These are phyloP conservation scores for Magnaporthales sp. DNA, from an alignment of 2,329 filamentous ascomycete genomes.

Conservation along the genomic window DNA sequence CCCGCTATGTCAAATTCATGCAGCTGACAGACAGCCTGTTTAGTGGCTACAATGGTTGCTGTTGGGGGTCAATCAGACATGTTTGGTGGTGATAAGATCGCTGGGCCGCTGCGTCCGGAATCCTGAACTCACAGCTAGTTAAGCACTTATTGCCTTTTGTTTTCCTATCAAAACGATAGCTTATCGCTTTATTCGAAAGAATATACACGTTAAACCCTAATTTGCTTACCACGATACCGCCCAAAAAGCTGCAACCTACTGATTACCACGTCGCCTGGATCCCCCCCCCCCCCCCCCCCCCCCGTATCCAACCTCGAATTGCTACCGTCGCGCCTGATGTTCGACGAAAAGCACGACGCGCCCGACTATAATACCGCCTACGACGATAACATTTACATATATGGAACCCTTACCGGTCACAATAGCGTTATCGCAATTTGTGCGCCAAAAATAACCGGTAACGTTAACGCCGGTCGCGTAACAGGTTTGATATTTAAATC, in stretches of 20 bases:
- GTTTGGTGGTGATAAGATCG: too few relatives aligned
- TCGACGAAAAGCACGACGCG: constrained; percentile 10
- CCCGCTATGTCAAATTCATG: too few relatives aligned
- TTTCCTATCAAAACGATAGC: too few relatives aligned
- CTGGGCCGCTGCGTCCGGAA: too few relatives aligned
- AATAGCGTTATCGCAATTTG: constrained; percentile 12
- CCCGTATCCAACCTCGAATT: constrained; percentile 9
- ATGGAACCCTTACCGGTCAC: constrained; percentile 6
- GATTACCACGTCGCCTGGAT: constrained; percentile 13
- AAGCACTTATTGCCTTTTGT: too few relatives aligned
- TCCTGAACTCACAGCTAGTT: too few relatives aligned
- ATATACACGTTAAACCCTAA: too few relatives aligned
- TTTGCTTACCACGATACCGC: neutral
- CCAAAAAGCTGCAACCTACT: neutral
- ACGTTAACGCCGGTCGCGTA: constrained; percentile 9
- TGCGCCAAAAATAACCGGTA: constrained; percentile 6
- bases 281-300: too few relatives aligned
- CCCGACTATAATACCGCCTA: constrained; percentile 7
- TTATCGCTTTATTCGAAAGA: too few relatives aligned
- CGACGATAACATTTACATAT: constrained; percentile 11
- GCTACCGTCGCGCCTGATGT: constrained; percentile 10
- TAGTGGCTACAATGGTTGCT: too few relatives aligned
- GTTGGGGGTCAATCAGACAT: too few relatives aligned
- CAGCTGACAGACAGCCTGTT: too few relatives aligned
- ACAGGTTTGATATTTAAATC: constrained; percentile 9